Evolutionary conservation across 2,329 filamentous ascomycete genomes (phyloP), one percentile per base, ranked within the genome.

Genomic region (Alternaria angustiovoidea): DNA sequence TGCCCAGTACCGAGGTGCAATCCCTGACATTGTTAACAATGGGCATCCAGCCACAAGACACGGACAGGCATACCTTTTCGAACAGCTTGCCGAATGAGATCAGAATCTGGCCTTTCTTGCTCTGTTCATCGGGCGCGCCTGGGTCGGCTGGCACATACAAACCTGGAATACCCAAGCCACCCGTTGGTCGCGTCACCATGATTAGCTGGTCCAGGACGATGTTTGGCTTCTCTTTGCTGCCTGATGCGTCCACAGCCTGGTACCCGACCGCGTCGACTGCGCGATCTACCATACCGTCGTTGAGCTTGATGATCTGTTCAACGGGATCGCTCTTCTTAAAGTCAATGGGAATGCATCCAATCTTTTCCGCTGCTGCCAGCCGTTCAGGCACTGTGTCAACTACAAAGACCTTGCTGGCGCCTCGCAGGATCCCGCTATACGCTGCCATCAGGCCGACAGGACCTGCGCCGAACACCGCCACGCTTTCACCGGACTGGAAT

Each of bases 31-130:
- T 5, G 60, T 69, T 22, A 70, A 57, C 16, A 11, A 42, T 32
- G 51, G 18, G 16, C 42, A 47, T 9, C 16, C 30, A 28, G 18
- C 1, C 16, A 20, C 18, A 32, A 16, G 14, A 34, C 18, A 38
- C 12, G 32, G 39, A 52, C 67, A 51, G 36, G 53, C 67, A 51
- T 73, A 84, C 86, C 82, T 90, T 90, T 66, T 90, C 88, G 66
- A 90, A 90, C 0, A 90, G 79, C 74, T 90, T 90, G 57, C 88
- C 87, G 66, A 90, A 90, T 54, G 84, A 87, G 28, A 90, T 79
- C 62, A 87, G 80, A 54, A 90, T 86, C 81, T 88, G 86, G 0
- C 88, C 88, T 67, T 88, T 87, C n/a, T 82, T 85, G 18, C 83
- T 81, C 43, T 87, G 84, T 54, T 82, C 82, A 61, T 90, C 88